Evolutionary conservation across 139 green algal species (phyloP), one percentile per base, ranked within the genome.

Genomic region (Chlamydomonas asymmetrica): DNA sequence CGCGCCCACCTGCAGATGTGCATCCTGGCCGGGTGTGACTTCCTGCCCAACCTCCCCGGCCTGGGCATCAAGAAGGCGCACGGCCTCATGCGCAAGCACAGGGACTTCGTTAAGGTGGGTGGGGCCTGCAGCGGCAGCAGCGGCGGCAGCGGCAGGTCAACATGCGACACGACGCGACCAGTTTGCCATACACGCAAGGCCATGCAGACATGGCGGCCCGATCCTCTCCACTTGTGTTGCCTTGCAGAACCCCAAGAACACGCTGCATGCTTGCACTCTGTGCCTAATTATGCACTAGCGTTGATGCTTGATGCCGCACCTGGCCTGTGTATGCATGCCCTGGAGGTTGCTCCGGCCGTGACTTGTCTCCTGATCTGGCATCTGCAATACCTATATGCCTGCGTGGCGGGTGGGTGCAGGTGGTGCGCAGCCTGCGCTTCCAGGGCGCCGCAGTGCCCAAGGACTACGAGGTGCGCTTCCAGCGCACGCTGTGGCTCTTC

Each of bases 1-100:
- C n/a, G n/a, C n/a, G n/a, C n/a, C n/a, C n/a, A n/a, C n/a, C n/a
- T n/a, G n/a, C 83, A 97, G 88, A 97, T 97, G 89, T 99, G 96
- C 81, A 91, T 99, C 64, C 76, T 99, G 82, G 86, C 93, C 10
- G 96, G 96, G 9, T 99, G 96, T 70, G 96, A 99, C 85, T 99
- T 98, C 76, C 80, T 98, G 52, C 77, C 85, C 40, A 85, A 79
- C 35, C 65, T 98, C 60, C 80, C 80, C 0, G 86, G 87, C 54
- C 92, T 99, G 22, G 96, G 96, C 38, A 84, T 98, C 65, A 97
- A 97, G 78, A 97, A 93, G 79, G 95, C 96, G 9, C 91, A 98
- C 71, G 70, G 52, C 20, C 76, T 94, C 60, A 89, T 98, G 18
- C 76, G 80, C 16, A 87, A 89, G 52, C 86, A 87, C 67, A 83